Conservation (phyloP, 2,329 filamentous ascomycete genomes). For the Xylariaceae sp. region DNA sequence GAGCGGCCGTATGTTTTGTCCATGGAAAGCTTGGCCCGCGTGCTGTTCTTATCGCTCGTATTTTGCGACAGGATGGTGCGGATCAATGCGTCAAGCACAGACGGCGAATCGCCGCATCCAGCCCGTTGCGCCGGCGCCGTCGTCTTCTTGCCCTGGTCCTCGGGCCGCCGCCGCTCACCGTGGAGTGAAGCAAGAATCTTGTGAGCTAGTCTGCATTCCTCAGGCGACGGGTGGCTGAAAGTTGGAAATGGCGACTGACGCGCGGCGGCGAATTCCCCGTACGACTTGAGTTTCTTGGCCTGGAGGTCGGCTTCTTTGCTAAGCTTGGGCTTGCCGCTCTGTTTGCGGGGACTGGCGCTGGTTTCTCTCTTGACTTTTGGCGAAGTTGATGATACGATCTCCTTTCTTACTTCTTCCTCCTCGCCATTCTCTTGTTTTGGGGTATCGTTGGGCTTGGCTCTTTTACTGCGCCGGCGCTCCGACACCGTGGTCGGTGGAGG, state of each 20-base stretch:
- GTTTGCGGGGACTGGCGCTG: slow-evolving; percentile 10
- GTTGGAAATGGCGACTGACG: slow-evolving; percentile 62
- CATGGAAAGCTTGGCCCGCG: slow-evolving; percentile 55
- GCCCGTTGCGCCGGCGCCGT: slow-evolving; percentile 59
- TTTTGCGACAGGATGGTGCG: slow-evolving; percentile 54
- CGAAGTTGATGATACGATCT: not conserved
- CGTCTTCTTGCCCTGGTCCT: slow-evolving; percentile 42
- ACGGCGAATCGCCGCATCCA: slow-evolving; percentile 54
- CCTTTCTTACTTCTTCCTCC: not conserved
- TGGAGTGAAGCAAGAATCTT: slow-evolving; percentile 62
- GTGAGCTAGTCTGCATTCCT: slow-evolving; percentile 68
- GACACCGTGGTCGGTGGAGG: not conserved
- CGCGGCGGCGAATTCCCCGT: slow-evolving; percentile 35
- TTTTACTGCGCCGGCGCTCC: slow-evolving; percentile 13
- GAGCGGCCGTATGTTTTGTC: slow-evolving; percentile 42
- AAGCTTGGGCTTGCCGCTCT: not conserved
- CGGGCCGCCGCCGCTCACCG: slow-evolving; percentile 61
- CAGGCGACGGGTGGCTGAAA: slow-evolving; percentile 61
- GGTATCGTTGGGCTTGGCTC: not conserved
- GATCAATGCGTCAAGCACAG: slow-evolving; percentile 51
- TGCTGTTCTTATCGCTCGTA: slow-evolving; percentile 54
- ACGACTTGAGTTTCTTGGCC: slow-evolving; percentile 44
- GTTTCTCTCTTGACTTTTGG: slow-evolving; percentile 6
- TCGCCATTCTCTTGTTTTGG: not conserved
- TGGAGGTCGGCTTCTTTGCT: slow-evolving; percentile 30